Percentiles rank a stretch among this genome's conserved stretches.
Evolutionary conservation across 805 yeast genomes (phyloP).

Genomic region (Zygosaccharomyces siamensis): DNA sequence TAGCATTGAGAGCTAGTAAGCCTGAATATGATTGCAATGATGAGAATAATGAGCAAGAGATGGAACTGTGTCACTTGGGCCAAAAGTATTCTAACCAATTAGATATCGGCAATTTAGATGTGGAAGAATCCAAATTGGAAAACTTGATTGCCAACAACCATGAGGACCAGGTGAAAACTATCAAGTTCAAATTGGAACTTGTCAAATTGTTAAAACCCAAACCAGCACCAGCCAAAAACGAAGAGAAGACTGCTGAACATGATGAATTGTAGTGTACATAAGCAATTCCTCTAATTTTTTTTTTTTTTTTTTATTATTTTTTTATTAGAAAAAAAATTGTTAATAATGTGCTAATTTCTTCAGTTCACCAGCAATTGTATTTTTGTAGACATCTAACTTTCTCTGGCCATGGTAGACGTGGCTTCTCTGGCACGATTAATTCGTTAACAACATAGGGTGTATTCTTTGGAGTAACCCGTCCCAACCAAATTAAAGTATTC

Average conservation of each 20-base stretch:
- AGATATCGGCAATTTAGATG: slow-evolving; percentile 36
- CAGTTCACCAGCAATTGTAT: slow-evolving; percentile 36
- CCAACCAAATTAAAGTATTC: slow-evolving; percentile 73
- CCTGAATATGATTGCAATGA: slow-evolving; percentile 31
- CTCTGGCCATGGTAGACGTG: slow-evolving; percentile 66
- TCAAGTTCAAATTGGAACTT: slow-evolving; percentile 22
- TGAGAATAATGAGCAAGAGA: slow-evolving; percentile 1
- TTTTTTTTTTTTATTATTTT: slow-evolving; percentile 1
- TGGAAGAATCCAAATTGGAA: slow-evolving; percentile 31
- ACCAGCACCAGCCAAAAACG: not conserved
- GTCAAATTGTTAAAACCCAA: slow-evolving; percentile 8
- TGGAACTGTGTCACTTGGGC: slow-evolving; percentile 15
- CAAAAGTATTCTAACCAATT: slow-evolving; percentile 23
- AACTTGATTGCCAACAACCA: slow-evolving; percentile 24
- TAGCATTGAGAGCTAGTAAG: slow-evolving; percentile 25
- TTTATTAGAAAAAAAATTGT: not conserved
- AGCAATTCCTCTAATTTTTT: not conserved
- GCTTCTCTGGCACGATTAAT: slow-evolving; percentile 59
- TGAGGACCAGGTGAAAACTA: slow-evolving; percentile 32
- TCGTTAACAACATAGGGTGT: slow-evolving; percentile 73
- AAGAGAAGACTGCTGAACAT: slow-evolving; percentile 2
- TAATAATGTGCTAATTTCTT: too few species aligned
- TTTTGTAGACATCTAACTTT: slow-evolving; percentile 48
- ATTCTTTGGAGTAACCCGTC: slow-evolving; percentile 74
- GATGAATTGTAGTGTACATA: slow-evolving; percentile 10